Evolutionary conservation across 2,329 filamentous ascomycete genomes (phyloP), one percentile per base, ranked within the genome.

Genomic region (Aspergillus spinulosporus): DNA sequence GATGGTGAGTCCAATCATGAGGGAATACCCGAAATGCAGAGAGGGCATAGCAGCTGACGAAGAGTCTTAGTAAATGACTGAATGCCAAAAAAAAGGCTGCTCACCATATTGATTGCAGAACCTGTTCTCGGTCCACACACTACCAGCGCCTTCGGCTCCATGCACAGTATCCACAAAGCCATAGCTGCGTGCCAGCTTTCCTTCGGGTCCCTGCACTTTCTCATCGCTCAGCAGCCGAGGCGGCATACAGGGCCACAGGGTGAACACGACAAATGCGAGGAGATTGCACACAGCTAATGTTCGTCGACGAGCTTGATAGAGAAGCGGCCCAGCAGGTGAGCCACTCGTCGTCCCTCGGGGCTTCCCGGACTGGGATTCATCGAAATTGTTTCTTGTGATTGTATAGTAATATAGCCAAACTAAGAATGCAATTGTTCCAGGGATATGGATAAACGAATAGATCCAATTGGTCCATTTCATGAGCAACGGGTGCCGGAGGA

Each of bases 371-470:
- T 75, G 74, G 15, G 69, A 66, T 12, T 77, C 72, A 55, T 76
- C 68, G 34, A 74, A 69, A 32, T 81, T 76, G 67, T 83, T 83
- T 50, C 80, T 80, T 6, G 84, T 86, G 26, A 85, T 88, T 46
- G 86, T 89, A 68, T 87, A 82, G 74, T 88, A 88, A 74, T 84
- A 90, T 3, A 90, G 79, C 67, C 84, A 81, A 37, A 84, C 79
- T 26, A 85, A 77, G 66, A 89, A 91, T 44, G 87, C 79, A 62
- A 90, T 90, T 4, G 87, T 90, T 11, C 87, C 88, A 0, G 88
- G 88, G 56, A 90, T 90, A 70, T 90, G 88, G 65, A 91, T 89
- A 72, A 89, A 90, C 4, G 87, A 89, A 73, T 90, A 90, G 29
- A 83, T 80, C 66, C 87, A 82, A 72, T 90, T 90, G 64, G 86